Evolutionary conservation across 352 stramenopile genomes (phyloP).

Genomic region (Pythium rhizo-oryzae): DNA sequence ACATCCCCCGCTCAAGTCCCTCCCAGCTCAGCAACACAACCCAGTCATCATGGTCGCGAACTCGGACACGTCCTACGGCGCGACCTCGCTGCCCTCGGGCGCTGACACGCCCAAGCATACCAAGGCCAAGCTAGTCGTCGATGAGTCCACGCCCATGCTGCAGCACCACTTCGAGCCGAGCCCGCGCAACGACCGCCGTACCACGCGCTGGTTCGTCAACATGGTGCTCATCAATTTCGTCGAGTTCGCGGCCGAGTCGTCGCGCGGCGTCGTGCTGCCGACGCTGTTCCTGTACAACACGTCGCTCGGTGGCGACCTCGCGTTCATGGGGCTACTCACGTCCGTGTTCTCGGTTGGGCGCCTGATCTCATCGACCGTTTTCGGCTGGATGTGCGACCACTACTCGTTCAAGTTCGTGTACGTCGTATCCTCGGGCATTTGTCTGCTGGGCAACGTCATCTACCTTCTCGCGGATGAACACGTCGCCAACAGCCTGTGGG

Average conservation of each 20-base stretch:
- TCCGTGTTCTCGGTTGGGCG: slow-evolving; percentile 76
- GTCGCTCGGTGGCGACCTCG: slow-evolving; percentile 66
- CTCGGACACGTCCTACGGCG: slow-evolving; percentile 1
- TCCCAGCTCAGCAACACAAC: not conserved
- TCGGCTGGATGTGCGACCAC: slow-evolving; percentile 80
- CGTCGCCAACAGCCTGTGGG: slow-evolving; percentile 47
- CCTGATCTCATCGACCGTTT: slow-evolving; percentile 76
- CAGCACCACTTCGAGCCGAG: slow-evolving; percentile 2
- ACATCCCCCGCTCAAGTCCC: slow-evolving; percentile 5
- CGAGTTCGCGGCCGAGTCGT: slow-evolving; percentile 77
- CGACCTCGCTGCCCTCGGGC: not conserved
- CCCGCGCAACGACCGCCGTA: not conserved
- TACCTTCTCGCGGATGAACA: slow-evolving; percentile 67
- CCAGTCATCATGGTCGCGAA: not conserved
- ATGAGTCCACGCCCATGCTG: slow-evolving; percentile 6
- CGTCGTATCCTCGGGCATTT: slow-evolving; percentile 68
- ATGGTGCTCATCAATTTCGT: slow-evolving; percentile 85
- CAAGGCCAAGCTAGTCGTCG: not conserved
- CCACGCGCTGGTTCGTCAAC: slow-evolving; percentile 60
- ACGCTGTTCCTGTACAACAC: slow-evolving; percentile 85
- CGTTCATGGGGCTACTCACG: slow-evolving; percentile 77
- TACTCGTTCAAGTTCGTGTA: slow-evolving; percentile 82
- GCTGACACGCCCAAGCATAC: not conserved
- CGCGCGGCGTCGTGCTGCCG: slow-evolving; percentile 70
- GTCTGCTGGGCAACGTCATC: slow-evolving; percentile 70